Base-by-base conservation (phyloP, 1,284 basidiomycete species). In the Afroboletus lepidellus region DNA sequence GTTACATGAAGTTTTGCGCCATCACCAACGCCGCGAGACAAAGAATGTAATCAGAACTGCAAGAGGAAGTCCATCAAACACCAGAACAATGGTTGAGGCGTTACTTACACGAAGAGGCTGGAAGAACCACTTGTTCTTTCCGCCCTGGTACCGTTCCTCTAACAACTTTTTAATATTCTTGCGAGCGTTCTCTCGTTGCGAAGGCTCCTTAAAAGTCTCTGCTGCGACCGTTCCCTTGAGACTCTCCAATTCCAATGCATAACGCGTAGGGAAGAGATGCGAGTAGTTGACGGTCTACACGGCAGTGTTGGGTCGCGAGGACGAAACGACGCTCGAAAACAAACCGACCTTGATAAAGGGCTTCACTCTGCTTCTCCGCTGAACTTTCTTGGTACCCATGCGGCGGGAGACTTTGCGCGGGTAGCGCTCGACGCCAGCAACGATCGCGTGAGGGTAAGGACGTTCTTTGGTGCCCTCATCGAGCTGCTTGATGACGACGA, bases 51-150 rank as follows among this genome's bases (percentile, higher is more conserved):
- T 69, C 56, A 67, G 63, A 67, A 67, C 65, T 71, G 30, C 20
- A 20, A 15, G 9, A 23, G 23, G 4, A 3, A 4, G 12, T n/a
- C n/a, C 3, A 9, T 66, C 23, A 67, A 55, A 39, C 5, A 24
- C 3, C 12, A 2, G 27, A 27, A 25, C 27, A 23, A 12, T 11
- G 23, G 16, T 7, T 18, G 27, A 9, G 29, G 13, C 1, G 4
- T 32, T 46, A 77, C 86, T 63, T 71, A 91, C 90, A 65, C 85
- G 81, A 55, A 92, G 82, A 55, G 84, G 69, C 60, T 84, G 81
- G 84, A 93, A 92, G 83, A 94, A 96, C 94, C 94, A 96, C 74
- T 87, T 87, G 85, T 95, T 96, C 83, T 94, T 93, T 57, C 94
- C 94, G 55, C 79, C 77, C 53, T 80, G 79, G 84, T 97, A 96